A percentile compares a stretch with the other conserved stretches of the same genome.
These are phyloP conservation scores for Arthromyces matolae DNA, from an alignment of 768 basidiomycete species.

Conservation along the genomic window DNA sequence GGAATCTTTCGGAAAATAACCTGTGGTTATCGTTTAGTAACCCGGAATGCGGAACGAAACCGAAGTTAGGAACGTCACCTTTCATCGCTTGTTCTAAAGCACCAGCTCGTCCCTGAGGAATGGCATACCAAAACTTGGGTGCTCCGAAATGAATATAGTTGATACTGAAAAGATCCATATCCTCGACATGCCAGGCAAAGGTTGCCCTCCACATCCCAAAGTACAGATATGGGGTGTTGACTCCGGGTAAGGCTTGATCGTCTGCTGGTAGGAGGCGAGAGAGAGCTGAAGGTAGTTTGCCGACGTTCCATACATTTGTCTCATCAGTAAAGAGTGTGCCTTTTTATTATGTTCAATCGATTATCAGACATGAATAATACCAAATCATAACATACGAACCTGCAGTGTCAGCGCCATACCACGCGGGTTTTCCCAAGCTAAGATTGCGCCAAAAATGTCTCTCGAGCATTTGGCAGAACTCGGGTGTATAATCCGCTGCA, in stretches of 20 bases:
- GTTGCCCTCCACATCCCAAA: constrained; percentile 99
- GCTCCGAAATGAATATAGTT: constrained; percentile 99
- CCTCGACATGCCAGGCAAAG: constrained; percentile 99
- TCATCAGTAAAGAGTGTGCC: constrained; percentile 71
- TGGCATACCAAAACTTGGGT: constrained; percentile 95
- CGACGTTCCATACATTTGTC: constrained; percentile 92
- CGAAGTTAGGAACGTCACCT: constrained; percentile 43
- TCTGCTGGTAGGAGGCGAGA: constrained; percentile 71
- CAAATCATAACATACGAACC: constrained; percentile 41
- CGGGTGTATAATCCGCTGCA: constrained; percentile 76
- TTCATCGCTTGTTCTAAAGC: constrained; percentile 89
- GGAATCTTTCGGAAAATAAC: constrained; percentile 86
- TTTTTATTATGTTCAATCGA: too few relatives aligned
- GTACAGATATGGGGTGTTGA: constrained; percentile 96
- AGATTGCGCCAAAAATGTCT: constrained; percentile 90
- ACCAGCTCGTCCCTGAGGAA: constrained; percentile 81
- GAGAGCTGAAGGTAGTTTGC: constrained; percentile 80
- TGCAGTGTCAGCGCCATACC: constrained; percentile 97
- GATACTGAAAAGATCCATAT: constrained; percentile 98
- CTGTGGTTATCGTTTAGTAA: constrained; percentile 35
- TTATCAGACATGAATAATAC: too few relatives aligned
- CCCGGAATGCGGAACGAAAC: neutral
- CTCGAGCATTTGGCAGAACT: constrained; percentile 86
- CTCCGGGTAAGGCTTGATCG: constrained; percentile 78
- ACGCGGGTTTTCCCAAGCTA: constrained; percentile 83